phyloP scores from a whole-genome alignment of 2,329 filamentous ascomycete genomes.

The Chaetoscypha palmicola region DNA sequence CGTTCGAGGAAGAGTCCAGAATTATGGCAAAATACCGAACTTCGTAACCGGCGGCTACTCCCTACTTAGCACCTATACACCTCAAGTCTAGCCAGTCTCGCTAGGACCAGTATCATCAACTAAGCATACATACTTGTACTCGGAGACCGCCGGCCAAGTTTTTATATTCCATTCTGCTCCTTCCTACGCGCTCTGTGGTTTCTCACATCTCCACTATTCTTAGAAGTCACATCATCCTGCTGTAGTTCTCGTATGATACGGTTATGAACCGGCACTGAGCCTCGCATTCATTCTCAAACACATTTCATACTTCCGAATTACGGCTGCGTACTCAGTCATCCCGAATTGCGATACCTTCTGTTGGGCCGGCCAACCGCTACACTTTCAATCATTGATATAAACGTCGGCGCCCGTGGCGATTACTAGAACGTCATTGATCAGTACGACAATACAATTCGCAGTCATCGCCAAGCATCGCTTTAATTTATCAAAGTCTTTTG shows the following conservation, averaged over 20 bases:
- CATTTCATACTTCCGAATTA: conserved; percentile 14
- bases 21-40: too few relatives aligned
- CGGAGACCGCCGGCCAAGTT: conserved; percentile 14
- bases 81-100: too few relatives aligned
- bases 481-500: too few relatives aligned
- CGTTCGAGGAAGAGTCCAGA: too few relatives aligned
- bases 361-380: conserved; percentile 7
- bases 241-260: conserved; percentile 22
- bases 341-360: conserved; percentile 6
- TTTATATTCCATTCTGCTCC: conserved; percentile 5
- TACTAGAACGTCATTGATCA: conserved; percentile 15
- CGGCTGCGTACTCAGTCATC: conserved; percentile 2
- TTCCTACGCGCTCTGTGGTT: background rate
- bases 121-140: too few relatives aligned
- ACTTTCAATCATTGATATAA: too few relatives aligned
- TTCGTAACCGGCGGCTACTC: too few relatives aligned
- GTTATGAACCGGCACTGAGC: conserved; percentile 19
- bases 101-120: too few relatives aligned
- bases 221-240: conserved; percentile 18
- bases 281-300: conserved; percentile 3
- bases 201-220: conserved; percentile 7
- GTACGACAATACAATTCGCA: background rate
- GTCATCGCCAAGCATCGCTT: too few relatives aligned
- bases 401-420: conserved; percentile 14
- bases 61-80: too few relatives aligned